These are phyloP conservation scores for Mycena filopes DNA, from an alignment of 768 basidiomycete genomes.

Conservation along the genomic window DNA sequence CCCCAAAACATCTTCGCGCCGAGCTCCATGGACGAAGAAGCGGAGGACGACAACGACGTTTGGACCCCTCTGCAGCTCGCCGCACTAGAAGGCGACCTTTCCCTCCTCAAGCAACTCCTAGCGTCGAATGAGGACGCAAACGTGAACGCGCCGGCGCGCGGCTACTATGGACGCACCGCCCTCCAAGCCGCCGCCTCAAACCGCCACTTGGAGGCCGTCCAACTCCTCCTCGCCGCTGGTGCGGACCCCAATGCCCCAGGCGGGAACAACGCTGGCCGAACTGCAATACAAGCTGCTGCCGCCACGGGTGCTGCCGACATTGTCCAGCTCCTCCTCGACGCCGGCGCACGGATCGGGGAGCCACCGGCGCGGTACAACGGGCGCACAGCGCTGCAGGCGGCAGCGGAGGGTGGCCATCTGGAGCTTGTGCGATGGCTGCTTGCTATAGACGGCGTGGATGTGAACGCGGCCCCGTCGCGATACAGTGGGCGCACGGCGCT, in stretches of 20 bases:
- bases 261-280: constrained; percentile 27
- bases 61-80: constrained; percentile 33
- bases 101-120: constrained; percentile 19
- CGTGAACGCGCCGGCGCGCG: constrained; percentile 27
- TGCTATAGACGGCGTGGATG: constrained; percentile 22
- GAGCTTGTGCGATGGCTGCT: constrained; percentile 16
- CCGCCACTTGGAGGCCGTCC: constrained; percentile 23
- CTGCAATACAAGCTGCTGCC: constrained; percentile 26
- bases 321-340: constrained; percentile 4
- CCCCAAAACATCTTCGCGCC: constrained; percentile 20
- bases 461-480: constrained; percentile 20
- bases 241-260: constrained; percentile 28
- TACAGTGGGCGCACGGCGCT: constrained; percentile 27
- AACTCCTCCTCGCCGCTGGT: constrained; percentile 16
- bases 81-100: constrained; percentile 22
- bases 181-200: constrained; percentile 25
- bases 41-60: constrained; percentile 26
- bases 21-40: constrained; percentile 16
- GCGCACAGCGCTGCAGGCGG: constrained; percentile 26
- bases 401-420: constrained; percentile 19
- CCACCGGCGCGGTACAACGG: constrained; percentile 18
- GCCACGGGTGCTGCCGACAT: constrained; percentile 5
- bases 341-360: constrained; percentile 22
- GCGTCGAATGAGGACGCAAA: constrained; percentile 5
- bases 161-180: constrained; percentile 29